phyloP scores from a whole-genome alignment of 2,329 filamentous ascomycete genomes.

The Macrophomina phaseolina region DNA sequence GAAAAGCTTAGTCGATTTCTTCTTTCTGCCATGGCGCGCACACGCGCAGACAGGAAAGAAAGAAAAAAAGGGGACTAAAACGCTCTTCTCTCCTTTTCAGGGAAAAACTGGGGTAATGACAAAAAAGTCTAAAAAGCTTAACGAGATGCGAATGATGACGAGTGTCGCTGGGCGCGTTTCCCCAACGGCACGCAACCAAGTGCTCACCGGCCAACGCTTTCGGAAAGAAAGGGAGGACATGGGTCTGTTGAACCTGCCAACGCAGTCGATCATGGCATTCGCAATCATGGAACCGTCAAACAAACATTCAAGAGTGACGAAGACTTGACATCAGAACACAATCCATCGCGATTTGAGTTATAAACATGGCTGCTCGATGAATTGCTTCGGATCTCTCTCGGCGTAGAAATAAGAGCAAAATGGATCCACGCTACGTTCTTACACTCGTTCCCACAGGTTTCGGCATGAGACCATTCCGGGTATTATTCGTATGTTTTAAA shows the following conservation, averaged over 20 bases:
- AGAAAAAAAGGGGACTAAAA: too few species aligned
- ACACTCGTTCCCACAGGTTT: constrained; percentile 25
- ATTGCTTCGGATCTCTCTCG: constrained; percentile 25
- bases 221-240: background rate
- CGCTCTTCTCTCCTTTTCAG: background rate
- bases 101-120: background rate
- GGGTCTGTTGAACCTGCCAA: too few species aligned
- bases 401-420: constrained; percentile 20
- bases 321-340: background rate
- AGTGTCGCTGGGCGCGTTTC: background rate
- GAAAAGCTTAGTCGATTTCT: too few species aligned
- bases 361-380: constrained; percentile 18
- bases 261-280: too few species aligned
- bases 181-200: too few species aligned
- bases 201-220: too few species aligned
- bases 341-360: background rate
- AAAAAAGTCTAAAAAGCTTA: background rate
- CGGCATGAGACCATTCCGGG: constrained; percentile 26
- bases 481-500: constrained; percentile 28
- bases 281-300: too few species aligned
- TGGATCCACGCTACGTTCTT: constrained; percentile 24
- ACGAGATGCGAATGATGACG: background rate
- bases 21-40: background rate
- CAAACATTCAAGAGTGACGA: background rate
- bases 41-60: too few species aligned